Evolutionary conservation across 2,329 filamentous ascomycete genomes (phyloP).

Genomic region (Fusarium tuaranense): DNA sequence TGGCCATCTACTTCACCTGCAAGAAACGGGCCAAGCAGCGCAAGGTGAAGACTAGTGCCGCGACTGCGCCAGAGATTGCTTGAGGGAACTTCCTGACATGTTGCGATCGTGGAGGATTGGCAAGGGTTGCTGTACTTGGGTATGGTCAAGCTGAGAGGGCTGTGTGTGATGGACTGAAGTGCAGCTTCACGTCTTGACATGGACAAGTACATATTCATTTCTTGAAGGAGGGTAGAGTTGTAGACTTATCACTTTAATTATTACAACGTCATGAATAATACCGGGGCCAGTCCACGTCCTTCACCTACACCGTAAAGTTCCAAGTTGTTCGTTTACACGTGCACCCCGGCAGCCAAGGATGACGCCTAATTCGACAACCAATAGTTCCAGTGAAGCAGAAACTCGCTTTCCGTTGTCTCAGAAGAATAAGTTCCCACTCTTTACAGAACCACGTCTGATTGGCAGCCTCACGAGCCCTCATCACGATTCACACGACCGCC

Average conservation of each 20-base stretch:
- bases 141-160: neutral
- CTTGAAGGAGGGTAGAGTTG: neutral
- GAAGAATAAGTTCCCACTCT: neutral
- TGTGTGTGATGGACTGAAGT: neutral
- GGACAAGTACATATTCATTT: neutral
- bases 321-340: neutral
- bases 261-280: neutral
- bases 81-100: neutral
- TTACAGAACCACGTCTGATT: constrained; percentile 5
- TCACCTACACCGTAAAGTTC: neutral
- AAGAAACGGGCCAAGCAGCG: constrained; percentile 6
- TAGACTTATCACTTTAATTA: neutral
- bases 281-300: neutral
- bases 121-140: neutral
- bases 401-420: neutral
- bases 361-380: neutral
- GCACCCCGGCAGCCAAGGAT: neutral
- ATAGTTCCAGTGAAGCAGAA: neutral
- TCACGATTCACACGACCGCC: neutral
- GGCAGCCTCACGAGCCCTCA: neutral
- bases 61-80: constrained; percentile 3
- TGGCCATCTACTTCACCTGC: constrained; percentile 18
- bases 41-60: constrained; percentile 13
- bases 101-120: too few species aligned
- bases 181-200: neutral